These are phyloP conservation scores for Aspergillus ruber DNA, from an alignment of 2,329 filamentous ascomycete genomes.

Conservation along the genomic window DNA sequence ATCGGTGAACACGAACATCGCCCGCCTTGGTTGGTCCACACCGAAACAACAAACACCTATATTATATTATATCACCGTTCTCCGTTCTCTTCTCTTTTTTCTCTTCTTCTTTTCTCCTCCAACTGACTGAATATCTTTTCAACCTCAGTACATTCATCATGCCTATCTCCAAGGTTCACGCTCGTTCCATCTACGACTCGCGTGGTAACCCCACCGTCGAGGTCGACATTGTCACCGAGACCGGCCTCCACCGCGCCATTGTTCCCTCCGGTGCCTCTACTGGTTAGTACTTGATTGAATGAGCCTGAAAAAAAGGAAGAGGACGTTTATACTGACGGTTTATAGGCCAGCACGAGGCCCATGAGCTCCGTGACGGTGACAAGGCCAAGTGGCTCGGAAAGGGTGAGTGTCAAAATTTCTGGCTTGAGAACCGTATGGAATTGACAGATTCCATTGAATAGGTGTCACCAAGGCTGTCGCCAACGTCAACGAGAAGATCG, in stretches of 20 bases:
- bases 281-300: slow-evolving; percentile 50
- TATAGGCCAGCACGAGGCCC: slow-evolving; percentile 79
- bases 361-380: slow-evolving; percentile 85
- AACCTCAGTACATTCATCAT: slow-evolving; percentile 52
- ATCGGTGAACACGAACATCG: slow-evolving; percentile 31
- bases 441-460: slow-evolving; percentile 9
- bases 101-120: slow-evolving; percentile 11
- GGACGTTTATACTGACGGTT: slow-evolving; percentile 15
- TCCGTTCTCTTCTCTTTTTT: slow-evolving; percentile 2
- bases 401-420: slow-evolving; percentile 43
- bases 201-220: slow-evolving; percentile 97
- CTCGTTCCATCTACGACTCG: slow-evolving; percentile 96
- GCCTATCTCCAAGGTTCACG: slow-evolving; percentile 85
- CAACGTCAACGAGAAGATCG: slow-evolving; percentile 79
- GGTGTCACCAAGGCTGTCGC: slow-evolving; percentile 72
- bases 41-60: slow-evolving; percentile 12
- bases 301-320: background rate
- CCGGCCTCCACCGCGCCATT: slow-evolving; percentile 92
- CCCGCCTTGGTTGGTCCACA: slow-evolving; percentile 27
- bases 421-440: background rate
- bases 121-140: slow-evolving; percentile 7
- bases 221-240: slow-evolving; percentile 94
- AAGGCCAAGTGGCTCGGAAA: slow-evolving; percentile 81
- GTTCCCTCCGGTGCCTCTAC: slow-evolving; percentile 95
- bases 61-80: slow-evolving; percentile 9